These are phyloP conservation scores for Exophiala viscosa DNA, from an alignment of 2,329 filamentous ascomycete genomes.

Conservation along the genomic window DNA sequence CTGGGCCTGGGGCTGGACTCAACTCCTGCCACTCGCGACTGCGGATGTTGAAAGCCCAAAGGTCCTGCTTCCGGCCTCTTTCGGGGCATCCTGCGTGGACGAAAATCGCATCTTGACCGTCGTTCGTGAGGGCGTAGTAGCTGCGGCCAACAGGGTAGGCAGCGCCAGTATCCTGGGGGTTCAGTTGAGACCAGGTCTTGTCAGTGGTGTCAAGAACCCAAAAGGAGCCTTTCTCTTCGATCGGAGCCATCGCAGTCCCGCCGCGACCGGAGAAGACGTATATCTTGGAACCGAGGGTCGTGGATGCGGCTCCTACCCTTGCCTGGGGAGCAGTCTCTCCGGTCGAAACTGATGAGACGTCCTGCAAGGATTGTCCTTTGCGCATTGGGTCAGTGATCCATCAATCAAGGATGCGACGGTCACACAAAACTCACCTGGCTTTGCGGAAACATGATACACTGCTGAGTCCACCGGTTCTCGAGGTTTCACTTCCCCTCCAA, in stretches of 20 bases:
- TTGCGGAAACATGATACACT: constrained; percentile 58
- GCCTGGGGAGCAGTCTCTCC: constrained; percentile 51
- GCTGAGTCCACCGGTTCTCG: constrained; percentile 68
- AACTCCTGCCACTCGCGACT: constrained; percentile 64
- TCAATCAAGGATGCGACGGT: constrained; percentile 9
- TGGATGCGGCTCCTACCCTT: constrained; percentile 69
- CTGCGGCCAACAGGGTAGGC: constrained; percentile 63
- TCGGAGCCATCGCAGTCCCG: constrained; percentile 62
- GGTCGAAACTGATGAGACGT: constrained; percentile 46
- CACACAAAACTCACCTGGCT: constrained; percentile 17
- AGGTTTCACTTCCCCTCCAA: constrained; percentile 69
- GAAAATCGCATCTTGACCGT: constrained; percentile 66
- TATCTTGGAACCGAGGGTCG: constrained; percentile 64
- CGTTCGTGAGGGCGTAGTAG: constrained; percentile 62
- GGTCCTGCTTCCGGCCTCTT: constrained; percentile 61
- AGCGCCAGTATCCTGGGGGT: constrained; percentile 48
- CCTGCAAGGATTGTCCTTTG: constrained; percentile 32
- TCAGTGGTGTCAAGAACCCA: constrained; percentile 70
- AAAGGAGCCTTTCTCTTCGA: constrained; percentile 70
- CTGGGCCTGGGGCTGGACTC: constrained; percentile 62
- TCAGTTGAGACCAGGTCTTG: constrained; percentile 62
- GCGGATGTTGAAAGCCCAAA: constrained; percentile 73
- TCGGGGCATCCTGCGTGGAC: constrained; percentile 72
- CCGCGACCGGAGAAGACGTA: constrained; percentile 80
- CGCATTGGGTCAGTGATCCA: background rate